phyloP scores from a whole-genome alignment of 2,329 filamentous ascomycete genomes.

The Niveomyces coronatus region DNA sequence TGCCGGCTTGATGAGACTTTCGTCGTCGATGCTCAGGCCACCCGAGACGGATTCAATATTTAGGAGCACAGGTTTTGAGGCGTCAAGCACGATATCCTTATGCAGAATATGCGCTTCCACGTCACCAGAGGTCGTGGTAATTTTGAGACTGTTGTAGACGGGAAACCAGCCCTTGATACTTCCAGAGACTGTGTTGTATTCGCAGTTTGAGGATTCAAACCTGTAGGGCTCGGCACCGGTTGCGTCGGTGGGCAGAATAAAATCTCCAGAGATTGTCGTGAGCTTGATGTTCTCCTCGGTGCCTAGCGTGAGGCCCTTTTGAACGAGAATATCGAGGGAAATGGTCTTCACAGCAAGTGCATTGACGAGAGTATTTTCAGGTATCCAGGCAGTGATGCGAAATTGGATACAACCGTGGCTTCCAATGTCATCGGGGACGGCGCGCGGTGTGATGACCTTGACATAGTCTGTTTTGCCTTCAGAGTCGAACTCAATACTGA shows the following conservation, averaged over 20 bases:
- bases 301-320: conserved; percentile 29
- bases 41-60: conserved; percentile 34
- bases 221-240: conserved; percentile 23
- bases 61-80: conserved; percentile 29
- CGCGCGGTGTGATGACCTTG: conserved; percentile 28
- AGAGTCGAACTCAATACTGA: conserved; percentile 24
- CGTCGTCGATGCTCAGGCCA: conserved; percentile 24
- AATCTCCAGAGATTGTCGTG: conserved; percentile 26
- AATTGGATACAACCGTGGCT: conserved; percentile 36
- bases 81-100: conserved; percentile 24
- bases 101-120: conserved; percentile 31
- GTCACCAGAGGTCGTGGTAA: conserved; percentile 35
- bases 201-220: conserved; percentile 32
- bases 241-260: conserved; percentile 22
- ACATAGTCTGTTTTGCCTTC: conserved; percentile 24
- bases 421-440: conserved; percentile 16
- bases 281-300: conserved; percentile 22
- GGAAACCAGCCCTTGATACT: conserved; percentile 39
- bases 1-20: conserved; percentile 26
- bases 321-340: conserved; percentile 30
- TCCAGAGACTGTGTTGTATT: conserved; percentile 32
- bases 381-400: conserved; percentile 36
- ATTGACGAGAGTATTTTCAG: conserved; percentile 27
- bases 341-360: conserved; percentile 25
- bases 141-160: conserved; percentile 36